Percentiles rank a stretch among this genome's conserved stretches.
Evolutionary conservation across 768 basidiomycete genomes (phyloP).

Genomic region (Mrakia frigida): DNA sequence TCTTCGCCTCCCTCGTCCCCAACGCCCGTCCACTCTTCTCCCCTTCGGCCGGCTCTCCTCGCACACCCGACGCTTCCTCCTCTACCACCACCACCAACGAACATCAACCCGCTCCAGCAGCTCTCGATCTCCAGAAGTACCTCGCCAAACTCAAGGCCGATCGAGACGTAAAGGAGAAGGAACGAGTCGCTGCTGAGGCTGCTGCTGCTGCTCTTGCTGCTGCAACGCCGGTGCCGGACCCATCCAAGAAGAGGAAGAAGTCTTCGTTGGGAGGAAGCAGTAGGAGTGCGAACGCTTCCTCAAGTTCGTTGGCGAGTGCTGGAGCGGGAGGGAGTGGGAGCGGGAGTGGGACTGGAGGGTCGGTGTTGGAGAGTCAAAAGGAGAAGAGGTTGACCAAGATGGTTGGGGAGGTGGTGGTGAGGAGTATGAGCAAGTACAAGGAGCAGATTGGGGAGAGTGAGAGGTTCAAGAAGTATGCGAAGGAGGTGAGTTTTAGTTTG

Average conservation of each 20-base stretch:
- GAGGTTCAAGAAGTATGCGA: conserved; percentile 88
- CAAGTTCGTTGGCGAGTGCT: not conserved
- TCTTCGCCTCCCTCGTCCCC: conserved; percentile 1
- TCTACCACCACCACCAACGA: not conserved
- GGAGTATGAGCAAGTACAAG: conserved; percentile 83
- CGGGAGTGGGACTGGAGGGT: conserved; percentile 21
- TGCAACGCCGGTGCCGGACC: not conserved
- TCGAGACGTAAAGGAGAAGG: conserved; percentile 32
- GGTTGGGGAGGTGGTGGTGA: conserved; percentile 84
- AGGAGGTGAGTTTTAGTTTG: conserved; percentile 62
- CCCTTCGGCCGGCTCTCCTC: not conserved
- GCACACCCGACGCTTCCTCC: not conserved
- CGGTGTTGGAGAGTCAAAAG: conserved; percentile 38
- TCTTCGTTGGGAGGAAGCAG: conserved; percentile 5
- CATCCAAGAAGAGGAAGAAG: conserved; percentile 16
- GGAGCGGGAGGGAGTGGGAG: conserved; percentile 24
- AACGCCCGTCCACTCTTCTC: not conserved
- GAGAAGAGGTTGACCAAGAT: conserved; percentile 79
- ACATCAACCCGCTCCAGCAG: not conserved
- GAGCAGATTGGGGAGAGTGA: conserved; percentile 61
- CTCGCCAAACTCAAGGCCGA: conserved; percentile 11
- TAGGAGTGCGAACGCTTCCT: conserved; percentile 11
- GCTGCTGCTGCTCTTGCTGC: not conserved
- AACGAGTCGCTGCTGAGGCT: conserved; percentile 7
- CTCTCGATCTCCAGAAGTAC: not conserved